phyloP scores from a whole-genome alignment of 768 basidiomycete genomes.

The Psilocybe tampanensis region DNA sequence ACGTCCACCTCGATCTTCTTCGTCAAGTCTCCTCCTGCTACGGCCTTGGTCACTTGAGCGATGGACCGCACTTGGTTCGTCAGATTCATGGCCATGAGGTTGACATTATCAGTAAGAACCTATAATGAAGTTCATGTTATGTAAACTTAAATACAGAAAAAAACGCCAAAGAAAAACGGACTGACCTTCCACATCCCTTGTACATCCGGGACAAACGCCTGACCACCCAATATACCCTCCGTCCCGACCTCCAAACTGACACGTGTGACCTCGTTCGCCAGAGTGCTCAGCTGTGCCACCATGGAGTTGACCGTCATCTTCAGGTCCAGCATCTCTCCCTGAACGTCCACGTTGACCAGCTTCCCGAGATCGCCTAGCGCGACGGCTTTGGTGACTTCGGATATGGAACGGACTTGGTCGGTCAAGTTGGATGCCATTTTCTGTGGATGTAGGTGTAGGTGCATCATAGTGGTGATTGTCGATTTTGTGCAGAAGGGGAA shows the following conservation, averaged over 20 bases:
- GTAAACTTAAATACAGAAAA: background rate
- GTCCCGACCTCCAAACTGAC: constrained; percentile 93
- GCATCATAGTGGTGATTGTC: too few species aligned
- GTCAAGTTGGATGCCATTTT: constrained; percentile 89
- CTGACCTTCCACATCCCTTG: constrained; percentile 92
- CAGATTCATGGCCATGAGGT: constrained; percentile 87
- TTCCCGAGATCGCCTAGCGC: constrained; percentile 84
- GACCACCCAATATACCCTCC: constrained; percentile 92
- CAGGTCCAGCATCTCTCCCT: constrained; percentile 91
- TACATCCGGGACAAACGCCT: constrained; percentile 89
- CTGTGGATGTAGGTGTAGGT: constrained; percentile 43
- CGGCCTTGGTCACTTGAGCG: constrained; percentile 93
- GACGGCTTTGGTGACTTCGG: constrained; percentile 87
- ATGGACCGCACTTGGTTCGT: constrained; percentile 87
- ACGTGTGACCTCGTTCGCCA: constrained; percentile 85
- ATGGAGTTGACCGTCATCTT: constrained; percentile 87
- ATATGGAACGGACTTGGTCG: constrained; percentile 89
- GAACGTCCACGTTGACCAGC: constrained; percentile 88
- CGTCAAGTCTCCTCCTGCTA: constrained; percentile 90
- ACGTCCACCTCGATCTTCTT: constrained; percentile 93
- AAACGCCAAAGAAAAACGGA: background rate
- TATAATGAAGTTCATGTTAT: constrained; percentile 13
- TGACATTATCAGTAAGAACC: constrained; percentile 79
- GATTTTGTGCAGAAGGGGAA: too few species aligned
- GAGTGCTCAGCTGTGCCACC: constrained; percentile 78